phyloP scores from a whole-genome alignment of 345 rosid genomes.

The Carallia pectinifolia region DNA sequence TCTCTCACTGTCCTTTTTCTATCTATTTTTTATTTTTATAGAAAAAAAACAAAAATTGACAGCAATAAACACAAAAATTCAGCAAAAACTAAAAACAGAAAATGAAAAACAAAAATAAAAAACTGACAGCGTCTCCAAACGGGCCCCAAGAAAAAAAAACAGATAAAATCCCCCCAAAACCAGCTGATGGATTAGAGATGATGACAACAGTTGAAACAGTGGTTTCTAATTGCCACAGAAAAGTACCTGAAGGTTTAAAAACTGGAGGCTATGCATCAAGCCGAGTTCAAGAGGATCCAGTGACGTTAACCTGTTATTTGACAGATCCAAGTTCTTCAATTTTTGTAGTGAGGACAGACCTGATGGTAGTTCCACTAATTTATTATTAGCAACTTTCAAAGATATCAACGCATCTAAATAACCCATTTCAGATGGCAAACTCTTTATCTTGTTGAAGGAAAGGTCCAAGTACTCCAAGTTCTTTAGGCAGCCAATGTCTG shows the following conservation, averaged over 20 bases:
- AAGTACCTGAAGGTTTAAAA: conserved; percentile 79
- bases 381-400: conserved; percentile 82
- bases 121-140: no score
- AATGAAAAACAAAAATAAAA: no score
- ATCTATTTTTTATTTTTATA: no score
- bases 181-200: no score
- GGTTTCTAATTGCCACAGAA: conserved; percentile 1
- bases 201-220: background rate
- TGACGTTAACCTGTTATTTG: conserved; percentile 75
- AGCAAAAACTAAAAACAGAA: no score
- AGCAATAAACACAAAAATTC: no score
- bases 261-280: conserved; percentile 65
- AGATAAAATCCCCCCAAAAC: no score
- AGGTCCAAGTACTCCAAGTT: conserved; percentile 82
- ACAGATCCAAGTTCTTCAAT: conserved; percentile 75
- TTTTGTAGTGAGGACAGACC: conserved; percentile 64
- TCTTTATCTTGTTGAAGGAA: conserved; percentile 89
- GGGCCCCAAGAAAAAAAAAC: no score
- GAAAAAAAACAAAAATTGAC: no score
- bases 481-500: conserved; percentile 86
- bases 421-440: conserved; percentile 70
- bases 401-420: conserved; percentile 61
- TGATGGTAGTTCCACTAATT: conserved; percentile 62
- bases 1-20: no score
- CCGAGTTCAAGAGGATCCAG: conserved; percentile 68